Evolutionary conservation across 148 eudicot species (phyloP), one percentile per base, ranked within the genome.

Genomic region (Spergularia marina): DNA sequence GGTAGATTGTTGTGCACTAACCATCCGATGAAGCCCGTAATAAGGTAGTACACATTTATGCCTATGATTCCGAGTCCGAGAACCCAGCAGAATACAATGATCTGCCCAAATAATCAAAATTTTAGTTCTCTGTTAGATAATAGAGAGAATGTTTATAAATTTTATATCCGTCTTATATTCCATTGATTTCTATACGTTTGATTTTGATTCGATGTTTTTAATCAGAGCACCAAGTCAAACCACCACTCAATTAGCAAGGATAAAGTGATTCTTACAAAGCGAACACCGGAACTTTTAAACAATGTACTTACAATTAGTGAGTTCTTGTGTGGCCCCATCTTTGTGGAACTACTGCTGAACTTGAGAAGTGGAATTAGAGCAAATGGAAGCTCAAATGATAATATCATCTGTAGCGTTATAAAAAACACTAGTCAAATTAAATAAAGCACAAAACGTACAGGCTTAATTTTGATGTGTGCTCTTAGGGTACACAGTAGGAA

Each of bases 271-370:
- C 4, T 30, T 30, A 12, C 2, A 3, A 58, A 23, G 36, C 2
- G 11, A 58, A 23, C n/a, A 23, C 23, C 25, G 25, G 25, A 23
- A 0, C 25, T n/a, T 70, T 53, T 7, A 6, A 12, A 12, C 13
- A 34, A 5, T 71, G 54, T 49, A 83, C 97, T 84, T 75, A 91
- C 98, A 44, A 77, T 74, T 7, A 80, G 85, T 53, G 98, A 94
- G 81, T 94, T 91, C 78, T 86, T 91, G 82, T 94, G 96, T 23
- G 96, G 98, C 47, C 98, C 98, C 98, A 95, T 87, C 76, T 95
- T 95, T 67, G 89, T 84, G 11, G 87, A 25, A 70, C 88, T 74
- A 79, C 94, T 89, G 65, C 97, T 95, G 81, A 95, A 95, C 63
- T 95, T 95, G 12, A 95, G 94, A n/a, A 95, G 91, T n/a, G 98